Evolutionary conservation across 1,284 basidiomycete species (phyloP), one percentile per base, ranked within the genome.

Genomic region (Somion occarium): DNA sequence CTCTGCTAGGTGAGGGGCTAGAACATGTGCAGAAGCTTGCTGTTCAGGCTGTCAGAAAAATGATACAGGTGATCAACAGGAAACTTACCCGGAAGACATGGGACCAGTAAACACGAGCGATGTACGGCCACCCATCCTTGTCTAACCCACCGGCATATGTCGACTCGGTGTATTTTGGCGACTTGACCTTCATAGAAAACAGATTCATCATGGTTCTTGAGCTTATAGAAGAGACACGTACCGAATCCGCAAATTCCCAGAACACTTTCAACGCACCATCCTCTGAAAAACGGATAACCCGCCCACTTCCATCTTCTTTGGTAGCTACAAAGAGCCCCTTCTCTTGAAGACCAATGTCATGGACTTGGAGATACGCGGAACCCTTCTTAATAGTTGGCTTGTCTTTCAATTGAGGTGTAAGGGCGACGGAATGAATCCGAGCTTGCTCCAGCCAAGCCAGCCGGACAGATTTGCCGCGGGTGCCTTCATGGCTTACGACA

Each of bases 101-200:
- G 0, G 86, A 86, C 86, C 87, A 95, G 61, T 80, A 88, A 15
- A 91, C 70, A 25, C 90, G 80, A 19, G 80, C 80, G 52, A 97
- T 67, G 60, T 84, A 85, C 0, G 81, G 73, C 3, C 71, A 62
- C 5, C 83, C 85, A 22, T 77, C 65, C 38, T 70, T 71, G 59
- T 88, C 82, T 1, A 82, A 55, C 2, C 75, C 80, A 38, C 88
- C 88, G 2, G 80, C 64, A 61, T 82, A 91, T 1, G 78, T 65
- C 0, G 84, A 79, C 18, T 71, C 70, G 0, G 76, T 62, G 12
- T 72, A 66, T 11, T 68, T 65, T 2, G 68, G 59, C 2, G 76
- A 73, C 18, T 68, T 59, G 13, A 66, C 68, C 73, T 79, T 49
- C 15, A 26, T 37, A 18, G 38, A 46, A 49, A 43, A 25, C 45